phyloP scores from a whole-genome alignment of 208 protist genomes.

The Leishmania martiniquensis region DNA sequence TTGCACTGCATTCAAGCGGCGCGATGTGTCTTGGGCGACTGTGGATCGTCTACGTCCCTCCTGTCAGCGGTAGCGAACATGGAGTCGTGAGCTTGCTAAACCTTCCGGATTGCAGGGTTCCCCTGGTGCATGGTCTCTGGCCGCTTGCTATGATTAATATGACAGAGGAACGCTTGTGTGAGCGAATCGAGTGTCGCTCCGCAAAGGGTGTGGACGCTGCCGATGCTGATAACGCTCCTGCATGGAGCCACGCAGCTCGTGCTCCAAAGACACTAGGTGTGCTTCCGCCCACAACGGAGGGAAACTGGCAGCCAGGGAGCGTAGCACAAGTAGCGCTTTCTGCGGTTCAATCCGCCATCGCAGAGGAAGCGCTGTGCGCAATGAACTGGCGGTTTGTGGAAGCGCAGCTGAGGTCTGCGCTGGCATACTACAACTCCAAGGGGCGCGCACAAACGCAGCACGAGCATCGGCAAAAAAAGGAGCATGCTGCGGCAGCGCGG shows the following conservation, averaged over 20 bases:
- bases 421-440: conserved; percentile 58
- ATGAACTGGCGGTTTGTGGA: conserved; percentile 84
- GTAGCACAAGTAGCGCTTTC: conserved; percentile 13
- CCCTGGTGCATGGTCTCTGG: conserved; percentile 74
- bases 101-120: conserved; percentile 39
- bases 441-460: conserved; percentile 32
- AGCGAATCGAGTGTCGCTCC: conserved; percentile 12
- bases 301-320: not conserved
- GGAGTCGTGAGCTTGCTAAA: conserved; percentile 50
- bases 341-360: conserved; percentile 28
- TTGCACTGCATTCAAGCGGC: conserved; percentile 45
- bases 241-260: conserved; percentile 75
- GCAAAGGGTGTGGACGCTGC: not conserved
- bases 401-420: conserved; percentile 48
- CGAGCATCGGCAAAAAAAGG: conserved; percentile 36
- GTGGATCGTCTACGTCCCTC: conserved; percentile 65
- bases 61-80: conserved; percentile 19
- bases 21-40: conserved; percentile 53
- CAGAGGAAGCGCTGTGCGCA: conserved; percentile 24
- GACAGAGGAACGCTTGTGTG: conserved; percentile 58
- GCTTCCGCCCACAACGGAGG: conserved; percentile 10
- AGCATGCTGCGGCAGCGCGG: conserved; percentile 44
- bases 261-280: conserved; percentile 13
- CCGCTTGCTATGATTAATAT: conserved; percentile 78
- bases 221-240: conserved; percentile 8